These are phyloP conservation scores for Zelonia costaricensis DNA, from an alignment of 208 protist genomes.

Conservation along the genomic window DNA sequence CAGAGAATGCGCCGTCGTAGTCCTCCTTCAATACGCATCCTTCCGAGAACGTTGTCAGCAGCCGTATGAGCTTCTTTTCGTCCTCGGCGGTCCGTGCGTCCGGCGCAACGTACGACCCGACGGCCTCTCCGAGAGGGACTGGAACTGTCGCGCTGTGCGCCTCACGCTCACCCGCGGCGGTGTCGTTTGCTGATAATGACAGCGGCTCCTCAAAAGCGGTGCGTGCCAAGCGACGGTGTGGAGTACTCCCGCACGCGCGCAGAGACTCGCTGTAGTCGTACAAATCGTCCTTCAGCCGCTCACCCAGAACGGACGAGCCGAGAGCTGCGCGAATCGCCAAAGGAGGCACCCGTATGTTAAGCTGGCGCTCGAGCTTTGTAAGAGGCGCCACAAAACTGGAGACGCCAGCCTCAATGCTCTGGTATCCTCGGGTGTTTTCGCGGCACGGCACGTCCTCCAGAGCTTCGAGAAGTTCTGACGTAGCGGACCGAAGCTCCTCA, in stretches of 20 bases:
- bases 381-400: conserved; percentile 43
- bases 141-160: conserved; percentile 4
- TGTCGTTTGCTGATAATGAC: conserved; percentile 1
- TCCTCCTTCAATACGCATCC: conserved; percentile 46
- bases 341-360: conserved; percentile 60
- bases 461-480: conserved; percentile 38
- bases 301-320: conserved; percentile 34
- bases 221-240: conserved; percentile 66
- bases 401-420: conserved; percentile 27
- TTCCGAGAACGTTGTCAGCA: conserved; percentile 83
- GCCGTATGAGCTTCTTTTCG: conserved; percentile 71
- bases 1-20: conserved; percentile 55
- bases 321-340: conserved; percentile 60
- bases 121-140: conserved; percentile 33
- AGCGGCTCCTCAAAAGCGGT: conserved; percentile 34
- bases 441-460: conserved; percentile 40
- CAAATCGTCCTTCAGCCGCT: conserved; percentile 70
- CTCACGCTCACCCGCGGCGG: not conserved
- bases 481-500: conserved; percentile 46
- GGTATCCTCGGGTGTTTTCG: conserved; percentile 53
- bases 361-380: conserved; percentile 49
- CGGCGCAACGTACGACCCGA: conserved; percentile 48
- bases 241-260: conserved; percentile 60
- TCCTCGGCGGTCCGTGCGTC: conserved; percentile 55
- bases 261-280: conserved; percentile 73